Base-by-base conservation (phyloP, 2,329 filamentous ascomycete genomes). In the Phoma sp. region DNA sequence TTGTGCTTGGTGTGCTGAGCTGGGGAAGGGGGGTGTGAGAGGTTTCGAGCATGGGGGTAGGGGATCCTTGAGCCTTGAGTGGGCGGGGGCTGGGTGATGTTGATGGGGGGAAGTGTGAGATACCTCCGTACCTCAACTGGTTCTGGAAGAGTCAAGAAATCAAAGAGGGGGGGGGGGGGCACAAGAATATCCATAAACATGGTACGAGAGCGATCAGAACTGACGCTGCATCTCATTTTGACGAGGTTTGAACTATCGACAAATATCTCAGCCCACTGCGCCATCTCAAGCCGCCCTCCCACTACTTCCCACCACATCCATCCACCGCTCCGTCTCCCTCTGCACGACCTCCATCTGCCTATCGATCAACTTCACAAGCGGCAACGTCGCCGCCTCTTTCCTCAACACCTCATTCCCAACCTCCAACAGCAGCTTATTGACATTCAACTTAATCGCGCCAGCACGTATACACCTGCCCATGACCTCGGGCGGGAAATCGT, bases 361-460 rank as follows among this genome's bases (percentile, higher is more conserved):
- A 52, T 81, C 78, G 65, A 82, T 80, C 54, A 80, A 60, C 36
- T 70, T 62, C 25, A 69, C 67, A 59, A 56, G 65, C 40, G 46
- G 63, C 73, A 41, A 74, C 1, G 24, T 56, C 9, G 54, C 57
- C 4, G 77, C 77, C 29, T 79, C 74, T 38, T 71, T 60, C 58
- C 74, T 69, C 25, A 82, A 55, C 53, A 78, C 67, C 47, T 71
- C 71, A 30, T 79, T 71, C 52, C 79, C 80, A 36, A 76, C 75
- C 48, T 81, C 77, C 11, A 81, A 69, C 18, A 83, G 75, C 32
- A 80, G 61, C 67, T 80, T 82, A 59, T 86, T 86, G 2, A 86
- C 82, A 57, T 86, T 86, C 55, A 85, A 73, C 67, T 85, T 85
- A 23, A 78, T 74, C n/a, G 82, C 76, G 0, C 83, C 83, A 11